These are phyloP conservation scores for Neonectria neomacrospora DNA, from an alignment of 2,329 filamentous ascomycete genomes.

Conservation along the genomic window DNA sequence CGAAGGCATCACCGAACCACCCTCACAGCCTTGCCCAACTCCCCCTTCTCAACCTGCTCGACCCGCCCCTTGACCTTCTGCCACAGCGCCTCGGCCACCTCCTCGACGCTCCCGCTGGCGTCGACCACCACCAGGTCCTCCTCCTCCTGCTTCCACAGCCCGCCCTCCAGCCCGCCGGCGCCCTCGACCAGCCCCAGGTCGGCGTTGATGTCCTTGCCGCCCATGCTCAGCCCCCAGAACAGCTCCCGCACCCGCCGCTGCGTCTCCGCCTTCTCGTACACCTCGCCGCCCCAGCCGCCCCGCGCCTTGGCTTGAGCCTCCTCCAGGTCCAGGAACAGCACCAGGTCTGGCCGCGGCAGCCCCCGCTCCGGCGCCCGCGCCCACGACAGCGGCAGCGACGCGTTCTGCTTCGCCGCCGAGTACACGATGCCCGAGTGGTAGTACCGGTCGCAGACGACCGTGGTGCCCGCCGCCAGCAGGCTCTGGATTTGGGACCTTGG, in stretches of 20 bases:
- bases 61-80: constrained; percentile 59
- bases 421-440: constrained; percentile 96
- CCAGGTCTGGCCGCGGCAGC: constrained; percentile 86
- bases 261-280: constrained; percentile 87
- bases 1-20: constrained; percentile 32
- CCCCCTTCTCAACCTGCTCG: constrained; percentile 61
- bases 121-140: constrained; percentile 66
- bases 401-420: constrained; percentile 85
- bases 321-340: constrained; percentile 86
- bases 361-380: constrained; percentile 86
- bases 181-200: constrained; percentile 36
- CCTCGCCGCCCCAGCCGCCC: constrained; percentile 89
- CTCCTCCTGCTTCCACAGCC: constrained; percentile 59
- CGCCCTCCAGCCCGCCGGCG: constrained; percentile 37
- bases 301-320: constrained; percentile 76
- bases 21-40: constrained; percentile 59
- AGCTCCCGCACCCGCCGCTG: constrained; percentile 81
- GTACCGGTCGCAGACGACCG: constrained; percentile 89
- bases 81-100: constrained; percentile 68
- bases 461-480: constrained; percentile 73
- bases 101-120: constrained; percentile 65
- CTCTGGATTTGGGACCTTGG: constrained; percentile 61
- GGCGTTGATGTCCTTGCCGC: constrained; percentile 52
- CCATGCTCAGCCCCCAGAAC: constrained; percentile 70
- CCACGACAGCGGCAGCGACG: constrained; percentile 77